These are phyloP conservation scores for Talaromyces marneffei DNA, from an alignment of 2,329 filamentous ascomycete genomes.

Conservation along the genomic window DNA sequence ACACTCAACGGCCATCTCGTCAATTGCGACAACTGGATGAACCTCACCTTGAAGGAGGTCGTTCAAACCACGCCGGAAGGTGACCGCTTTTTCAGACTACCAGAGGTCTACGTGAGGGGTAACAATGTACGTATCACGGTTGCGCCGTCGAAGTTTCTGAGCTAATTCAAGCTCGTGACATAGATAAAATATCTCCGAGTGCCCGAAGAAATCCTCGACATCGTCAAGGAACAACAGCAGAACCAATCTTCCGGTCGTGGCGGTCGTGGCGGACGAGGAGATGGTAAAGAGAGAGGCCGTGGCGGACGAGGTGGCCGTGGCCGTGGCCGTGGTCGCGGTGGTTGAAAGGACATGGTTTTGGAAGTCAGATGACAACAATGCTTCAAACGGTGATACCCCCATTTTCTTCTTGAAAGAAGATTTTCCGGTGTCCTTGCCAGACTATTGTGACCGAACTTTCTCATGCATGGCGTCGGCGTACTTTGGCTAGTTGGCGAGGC, in stretches of 20 bases:
- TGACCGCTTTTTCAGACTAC: slow-evolving; percentile 84
- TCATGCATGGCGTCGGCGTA: slow-evolving; percentile 38
- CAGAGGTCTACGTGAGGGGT: slow-evolving; percentile 92
- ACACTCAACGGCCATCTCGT: slow-evolving; percentile 94
- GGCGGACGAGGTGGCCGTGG: slow-evolving; percentile 41
- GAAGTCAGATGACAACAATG: background rate
- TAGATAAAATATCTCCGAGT: slow-evolving; percentile 98
- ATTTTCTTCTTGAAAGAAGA: slow-evolving; percentile 20
- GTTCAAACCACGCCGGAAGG: slow-evolving; percentile 94
- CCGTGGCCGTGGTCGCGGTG: slow-evolving; percentile 39
- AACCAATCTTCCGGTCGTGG: slow-evolving; percentile 44
- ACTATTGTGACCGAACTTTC: slow-evolving; percentile 23
- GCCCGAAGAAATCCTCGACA: slow-evolving; percentile 91
- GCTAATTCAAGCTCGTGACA: slow-evolving; percentile 10
- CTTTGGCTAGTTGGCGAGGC: slow-evolving; percentile 11
- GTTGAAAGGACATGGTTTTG: slow-evolving; percentile 21
- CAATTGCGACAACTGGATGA: slow-evolving; percentile 99
- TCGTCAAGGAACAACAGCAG: slow-evolving; percentile 84
- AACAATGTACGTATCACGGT: slow-evolving; percentile 70
- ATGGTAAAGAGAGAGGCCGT: slow-evolving; percentile 36
- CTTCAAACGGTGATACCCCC: slow-evolving; percentile 29
- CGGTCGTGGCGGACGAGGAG: slow-evolving; percentile 35
- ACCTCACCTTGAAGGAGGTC: slow-evolving; percentile 92
- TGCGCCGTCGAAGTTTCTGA: background rate
- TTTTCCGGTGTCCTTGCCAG: slow-evolving; percentile 23